phyloP scores from a whole-genome alignment of 2,329 filamentous ascomycete genomes.

The Penicillium fuscoglaucum region DNA sequence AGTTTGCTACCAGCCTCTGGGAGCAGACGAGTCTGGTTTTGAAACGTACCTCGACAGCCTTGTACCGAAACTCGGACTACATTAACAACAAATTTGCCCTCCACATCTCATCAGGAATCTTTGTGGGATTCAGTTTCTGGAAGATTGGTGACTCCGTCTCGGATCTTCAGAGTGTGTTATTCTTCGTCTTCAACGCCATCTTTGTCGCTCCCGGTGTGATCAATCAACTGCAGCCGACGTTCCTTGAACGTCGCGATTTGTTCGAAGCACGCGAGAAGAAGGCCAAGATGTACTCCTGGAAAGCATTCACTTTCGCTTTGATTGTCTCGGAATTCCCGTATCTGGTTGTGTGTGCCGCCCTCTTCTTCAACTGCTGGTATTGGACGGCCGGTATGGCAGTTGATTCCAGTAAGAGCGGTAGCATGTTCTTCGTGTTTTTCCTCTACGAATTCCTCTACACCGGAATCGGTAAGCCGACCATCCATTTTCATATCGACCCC shows the following conservation, averaged over 20 bases:
- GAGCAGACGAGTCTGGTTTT: slow-evolving; percentile 66
- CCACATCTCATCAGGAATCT: slow-evolving; percentile 52
- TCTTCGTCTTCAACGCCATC: slow-evolving; percentile 65
- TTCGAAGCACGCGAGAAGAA: slow-evolving; percentile 69
- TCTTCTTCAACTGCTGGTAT: slow-evolving; percentile 75
- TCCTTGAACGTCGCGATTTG: slow-evolving; percentile 68
- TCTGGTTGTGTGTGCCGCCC: slow-evolving; percentile 60
- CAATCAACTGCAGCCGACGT: slow-evolving; percentile 60
- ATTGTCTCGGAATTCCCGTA: slow-evolving; percentile 69
- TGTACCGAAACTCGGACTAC: slow-evolving; percentile 69
- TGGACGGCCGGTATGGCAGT: slow-evolving; percentile 59
- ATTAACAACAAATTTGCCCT: slow-evolving; percentile 63
- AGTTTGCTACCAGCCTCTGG: slow-evolving; percentile 65
- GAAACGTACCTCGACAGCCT: slow-evolving; percentile 63
- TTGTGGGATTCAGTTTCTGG: slow-evolving; percentile 63
- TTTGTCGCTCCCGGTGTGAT: slow-evolving; percentile 51
- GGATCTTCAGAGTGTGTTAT: slow-evolving; percentile 72
- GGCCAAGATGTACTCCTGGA: slow-evolving; percentile 71
- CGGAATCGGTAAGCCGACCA: slow-evolving; percentile 54
- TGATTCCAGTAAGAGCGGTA: slow-evolving; percentile 37
- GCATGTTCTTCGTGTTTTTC: slow-evolving; percentile 68
- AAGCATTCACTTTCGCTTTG: slow-evolving; percentile 69
- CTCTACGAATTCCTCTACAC: slow-evolving; percentile 71
- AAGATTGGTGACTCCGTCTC: slow-evolving; percentile 62
- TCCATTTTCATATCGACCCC: background rate